These are phyloP conservation scores for Cladosporium velox DNA, from an alignment of 2,329 filamentous ascomycete genomes.

Conservation along the genomic window DNA sequence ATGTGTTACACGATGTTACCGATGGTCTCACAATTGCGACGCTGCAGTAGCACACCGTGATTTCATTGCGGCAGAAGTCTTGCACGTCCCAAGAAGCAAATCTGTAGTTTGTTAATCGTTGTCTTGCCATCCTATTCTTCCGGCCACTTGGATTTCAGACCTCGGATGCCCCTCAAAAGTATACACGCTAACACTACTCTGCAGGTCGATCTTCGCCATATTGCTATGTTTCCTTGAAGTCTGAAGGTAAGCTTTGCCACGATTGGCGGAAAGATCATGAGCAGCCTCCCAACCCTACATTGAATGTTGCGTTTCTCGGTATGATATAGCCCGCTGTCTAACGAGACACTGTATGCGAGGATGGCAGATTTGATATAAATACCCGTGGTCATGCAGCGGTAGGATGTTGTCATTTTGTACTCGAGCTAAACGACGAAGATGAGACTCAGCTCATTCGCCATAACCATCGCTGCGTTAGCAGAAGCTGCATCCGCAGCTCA, in stretches of 20 bases:
- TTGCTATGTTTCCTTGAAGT: background rate
- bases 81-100: too few relatives aligned
- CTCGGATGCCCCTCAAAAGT: background rate
- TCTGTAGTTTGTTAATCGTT: background rate
- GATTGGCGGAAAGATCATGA: background rate
- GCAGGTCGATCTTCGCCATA: background rate
- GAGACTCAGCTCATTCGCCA: background rate
- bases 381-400: background rate
- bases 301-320: background rate
- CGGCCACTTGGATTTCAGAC: background rate
- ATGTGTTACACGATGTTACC: background rate
- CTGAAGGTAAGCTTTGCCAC: background rate
- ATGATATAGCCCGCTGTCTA: background rate
- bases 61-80: too few relatives aligned
- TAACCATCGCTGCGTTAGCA: background rate
- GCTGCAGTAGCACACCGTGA: background rate
- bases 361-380: background rate
- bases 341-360: background rate
- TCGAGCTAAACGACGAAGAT: background rate
- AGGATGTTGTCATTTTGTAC: background rate
- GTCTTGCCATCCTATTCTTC: background rate
- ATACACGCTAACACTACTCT: too few relatives aligned
- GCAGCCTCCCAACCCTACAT: background rate
- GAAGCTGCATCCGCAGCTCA: background rate
- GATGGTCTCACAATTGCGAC: background rate